phyloP scores from a whole-genome alignment of 2,329 filamentous ascomycete genomes.

The Aspergillus fructus region DNA sequence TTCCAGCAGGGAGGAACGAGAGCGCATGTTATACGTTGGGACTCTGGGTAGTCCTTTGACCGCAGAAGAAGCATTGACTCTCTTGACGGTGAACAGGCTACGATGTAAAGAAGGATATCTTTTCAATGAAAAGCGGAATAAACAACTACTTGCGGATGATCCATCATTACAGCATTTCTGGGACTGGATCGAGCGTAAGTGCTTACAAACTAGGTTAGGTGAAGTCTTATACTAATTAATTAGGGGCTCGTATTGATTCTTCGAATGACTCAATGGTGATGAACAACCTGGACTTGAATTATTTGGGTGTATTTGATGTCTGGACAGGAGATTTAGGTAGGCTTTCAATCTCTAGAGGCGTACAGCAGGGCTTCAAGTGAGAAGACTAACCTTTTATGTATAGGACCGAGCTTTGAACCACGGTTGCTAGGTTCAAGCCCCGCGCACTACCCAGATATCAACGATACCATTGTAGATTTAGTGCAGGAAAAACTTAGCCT shows the following conservation, averaged over 20 bases:
- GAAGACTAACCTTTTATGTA: conserved; percentile 10
- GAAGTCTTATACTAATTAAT: conserved; percentile 11
- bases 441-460: conserved; percentile 26
- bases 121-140: conserved; percentile 56
- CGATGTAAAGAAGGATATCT: conserved; percentile 57
- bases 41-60: conserved; percentile 29
- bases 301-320: conserved; percentile 58
- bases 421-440: conserved; percentile 29
- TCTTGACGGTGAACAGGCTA: conserved; percentile 41
- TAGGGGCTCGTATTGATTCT: conserved; percentile 41
- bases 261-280: conserved; percentile 55
- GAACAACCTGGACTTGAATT: conserved; percentile 59
- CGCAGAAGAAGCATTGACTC: conserved; percentile 40
- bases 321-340: conserved; percentile 58
- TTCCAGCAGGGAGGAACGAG: conserved; percentile 40
- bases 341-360: not conserved
- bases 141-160: conserved; percentile 55
- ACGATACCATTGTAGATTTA: conserved; percentile 50
- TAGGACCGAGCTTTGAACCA: conserved; percentile 34
- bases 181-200: conserved; percentile 55
- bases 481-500: conserved; percentile 50
- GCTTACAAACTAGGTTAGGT: not conserved
- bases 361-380: not conserved
- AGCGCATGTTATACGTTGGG: conserved; percentile 34
- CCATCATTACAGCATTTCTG: conserved; percentile 59